Percentiles rank a stretch among this genome's conserved stretches.
These are phyloP conservation scores for Myxozyma kluyveri DNA, from an alignment of 805 yeast genomes.

Conservation along the genomic window DNA sequence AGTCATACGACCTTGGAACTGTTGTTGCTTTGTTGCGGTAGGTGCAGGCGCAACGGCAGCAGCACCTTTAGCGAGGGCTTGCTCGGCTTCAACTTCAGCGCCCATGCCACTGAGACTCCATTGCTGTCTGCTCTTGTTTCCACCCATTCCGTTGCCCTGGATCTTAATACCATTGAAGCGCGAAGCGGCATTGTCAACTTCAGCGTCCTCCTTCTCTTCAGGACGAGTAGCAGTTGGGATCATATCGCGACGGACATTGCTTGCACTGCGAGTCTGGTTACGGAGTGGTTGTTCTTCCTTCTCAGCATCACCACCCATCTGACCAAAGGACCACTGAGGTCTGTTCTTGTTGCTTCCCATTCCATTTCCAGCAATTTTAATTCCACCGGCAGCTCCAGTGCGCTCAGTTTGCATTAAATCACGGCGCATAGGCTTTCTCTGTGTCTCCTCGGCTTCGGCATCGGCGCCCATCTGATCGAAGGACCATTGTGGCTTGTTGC, in stretches of 20 bases:
- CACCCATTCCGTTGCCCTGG: slow-evolving; percentile 28
- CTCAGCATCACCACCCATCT: slow-evolving; percentile 7
- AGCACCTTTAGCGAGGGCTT: neutral
- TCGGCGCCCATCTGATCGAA: neutral
- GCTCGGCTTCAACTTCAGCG: neutral
- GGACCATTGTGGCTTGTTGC: slow-evolving; percentile 3
- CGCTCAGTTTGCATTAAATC: neutral
- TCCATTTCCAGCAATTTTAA: slow-evolving; percentile 25
- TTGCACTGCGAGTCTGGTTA: neutral
- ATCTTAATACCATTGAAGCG: slow-evolving; percentile 22
- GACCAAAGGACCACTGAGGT: slow-evolving; percentile 11
- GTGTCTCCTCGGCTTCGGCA: neutral
- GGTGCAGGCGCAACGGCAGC: neutral
- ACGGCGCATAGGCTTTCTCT: neutral
- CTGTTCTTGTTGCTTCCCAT: slow-evolving; percentile 19
- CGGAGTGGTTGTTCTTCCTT: slow-evolving; percentile 1
- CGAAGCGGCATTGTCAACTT: neutral
- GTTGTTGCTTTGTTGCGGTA: slow-evolving; percentile 2
- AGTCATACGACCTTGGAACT: slow-evolving; percentile 16
- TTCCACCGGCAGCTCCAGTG: slow-evolving; percentile 11
- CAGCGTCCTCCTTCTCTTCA: neutral
- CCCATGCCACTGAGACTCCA: slow-evolving; percentile 9
- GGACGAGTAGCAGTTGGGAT: neutral
- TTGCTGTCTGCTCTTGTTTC: slow-evolving; percentile 18
- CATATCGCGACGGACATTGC: neutral